Evolutionary conservation across 805 yeast genomes (phyloP).

Genomic region (Candida corydali): DNA sequence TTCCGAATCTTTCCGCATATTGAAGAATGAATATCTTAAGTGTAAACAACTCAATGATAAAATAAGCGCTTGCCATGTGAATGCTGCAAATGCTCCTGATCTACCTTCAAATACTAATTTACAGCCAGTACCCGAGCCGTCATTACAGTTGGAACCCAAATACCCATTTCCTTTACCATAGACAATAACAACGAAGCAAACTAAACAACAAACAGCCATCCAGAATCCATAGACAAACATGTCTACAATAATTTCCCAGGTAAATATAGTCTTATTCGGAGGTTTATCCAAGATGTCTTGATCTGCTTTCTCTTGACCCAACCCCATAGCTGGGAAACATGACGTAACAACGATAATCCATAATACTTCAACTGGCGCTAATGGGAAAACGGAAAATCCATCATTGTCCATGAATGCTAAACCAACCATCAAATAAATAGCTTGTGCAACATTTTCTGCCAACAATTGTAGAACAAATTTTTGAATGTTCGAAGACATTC

Average conservation of each 20-base stretch:
- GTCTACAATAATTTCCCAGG: slow-evolving; percentile 63
- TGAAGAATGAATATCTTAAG: slow-evolving; percentile 63
- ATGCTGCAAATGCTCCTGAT: slow-evolving; percentile 70
- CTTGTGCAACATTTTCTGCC: slow-evolving; percentile 45
- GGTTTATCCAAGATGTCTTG: slow-evolving; percentile 61
- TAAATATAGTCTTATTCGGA: slow-evolving; percentile 63
- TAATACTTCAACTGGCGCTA: slow-evolving; percentile 44
- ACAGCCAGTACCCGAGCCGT: slow-evolving; percentile 45
- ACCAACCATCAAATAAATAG: slow-evolving; percentile 66
- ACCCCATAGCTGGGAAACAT: slow-evolving; percentile 36
- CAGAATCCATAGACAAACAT: slow-evolving; percentile 69
- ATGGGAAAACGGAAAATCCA: slow-evolving; percentile 73
- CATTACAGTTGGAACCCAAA: slow-evolving; percentile 64
- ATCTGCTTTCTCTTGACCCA: slow-evolving; percentile 54
- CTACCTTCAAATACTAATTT: slow-evolving; percentile 67
- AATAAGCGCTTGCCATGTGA: slow-evolving; percentile 83
- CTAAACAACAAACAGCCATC: slow-evolving; percentile 70
- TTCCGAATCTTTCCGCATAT: slow-evolving; percentile 63
- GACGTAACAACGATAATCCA: slow-evolving; percentile 34
- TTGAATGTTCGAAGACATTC: slow-evolving; percentile 32
- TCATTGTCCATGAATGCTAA: slow-evolving; percentile 62
- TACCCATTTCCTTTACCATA: slow-evolving; percentile 64
- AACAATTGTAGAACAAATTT: slow-evolving; percentile 30
- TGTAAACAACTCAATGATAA: slow-evolving; percentile 85
- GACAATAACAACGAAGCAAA: slow-evolving; percentile 59